These are phyloP conservation scores for Moricandia arvensis DNA, from an alignment of 345 rosid species.

Conservation along the genomic window DNA sequence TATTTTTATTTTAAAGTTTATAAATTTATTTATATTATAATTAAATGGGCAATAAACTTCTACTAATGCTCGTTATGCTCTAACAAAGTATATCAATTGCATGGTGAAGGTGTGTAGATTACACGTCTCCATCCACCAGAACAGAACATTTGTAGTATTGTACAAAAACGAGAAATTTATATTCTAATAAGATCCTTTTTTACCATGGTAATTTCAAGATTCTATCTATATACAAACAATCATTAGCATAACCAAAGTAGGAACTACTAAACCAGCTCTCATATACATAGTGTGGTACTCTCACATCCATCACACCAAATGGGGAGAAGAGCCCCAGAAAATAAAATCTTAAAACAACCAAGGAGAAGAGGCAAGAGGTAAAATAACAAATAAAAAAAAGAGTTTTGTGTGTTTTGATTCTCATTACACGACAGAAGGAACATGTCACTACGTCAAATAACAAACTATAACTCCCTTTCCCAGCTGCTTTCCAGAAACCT, in stretches of 20 bases:
- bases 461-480: not conserved
- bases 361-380: not conserved
- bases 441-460: not conserved
- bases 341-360: not conserved
- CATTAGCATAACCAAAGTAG: not conserved
- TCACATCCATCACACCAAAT: not conserved
- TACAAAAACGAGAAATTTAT: too few species aligned
- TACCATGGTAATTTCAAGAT: not conserved
- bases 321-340: not conserved
- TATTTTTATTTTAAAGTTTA: too few species aligned
- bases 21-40: too few species aligned
- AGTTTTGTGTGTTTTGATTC: not conserved
- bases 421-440: not conserved
- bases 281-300: not conserved
- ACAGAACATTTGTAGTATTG: too few species aligned
- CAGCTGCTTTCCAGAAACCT: conserved; percentile 12
- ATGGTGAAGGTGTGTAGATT: too few species aligned
- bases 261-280: not conserved
- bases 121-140: too few species aligned
- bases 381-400: not conserved
- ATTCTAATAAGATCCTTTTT: not conserved
- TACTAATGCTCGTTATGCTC: too few species aligned
- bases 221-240: not conserved
- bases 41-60: too few species aligned
- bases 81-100: too few species aligned